Conservation (phyloP, 768 basidiomycete species). For the Gloeophyllum trabeum region DNA sequence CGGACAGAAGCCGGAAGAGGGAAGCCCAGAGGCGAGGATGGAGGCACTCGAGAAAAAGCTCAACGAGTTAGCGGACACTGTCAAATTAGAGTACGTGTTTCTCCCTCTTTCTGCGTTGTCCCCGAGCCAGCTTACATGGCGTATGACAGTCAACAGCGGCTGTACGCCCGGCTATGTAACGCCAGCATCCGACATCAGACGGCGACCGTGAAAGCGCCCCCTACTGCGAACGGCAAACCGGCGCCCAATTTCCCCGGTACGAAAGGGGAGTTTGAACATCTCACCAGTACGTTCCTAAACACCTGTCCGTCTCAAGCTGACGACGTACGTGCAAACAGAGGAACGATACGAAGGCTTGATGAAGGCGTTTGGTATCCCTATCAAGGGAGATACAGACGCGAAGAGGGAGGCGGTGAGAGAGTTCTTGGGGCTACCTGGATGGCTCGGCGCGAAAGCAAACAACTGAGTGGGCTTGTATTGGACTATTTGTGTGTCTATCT, state of each 20-base stretch:
- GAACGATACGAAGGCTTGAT: constrained; percentile 28
- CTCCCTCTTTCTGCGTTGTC: not conserved
- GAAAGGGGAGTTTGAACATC: constrained; percentile 32
- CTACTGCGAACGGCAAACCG: constrained; percentile 21
- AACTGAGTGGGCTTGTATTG: too few relatives aligned
- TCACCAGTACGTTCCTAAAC: constrained; percentile 22
- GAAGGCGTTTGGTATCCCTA: constrained; percentile 20
- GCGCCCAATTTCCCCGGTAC: constrained; percentile 23
- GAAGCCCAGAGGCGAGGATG: constrained; percentile 6
- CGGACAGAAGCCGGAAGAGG: too few relatives aligned
- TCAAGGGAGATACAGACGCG: constrained; percentile 27
- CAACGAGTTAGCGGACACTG: constrained; percentile 16
- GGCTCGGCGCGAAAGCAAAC: too few relatives aligned
- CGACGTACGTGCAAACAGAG: constrained; percentile 2
- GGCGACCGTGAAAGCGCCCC: constrained; percentile 17
- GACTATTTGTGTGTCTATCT: too few relatives aligned
- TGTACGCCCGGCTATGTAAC: constrained; percentile 25
- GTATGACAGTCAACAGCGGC: constrained; percentile 21
- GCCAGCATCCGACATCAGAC: constrained; percentile 21
- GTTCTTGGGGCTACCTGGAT: constrained; percentile 27
- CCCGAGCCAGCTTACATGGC: not conserved
- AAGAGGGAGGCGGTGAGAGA: constrained; percentile 25
- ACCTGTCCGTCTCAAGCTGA: not conserved
- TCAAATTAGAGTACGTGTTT: constrained; percentile 22
- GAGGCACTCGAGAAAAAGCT: constrained; percentile 26